Conservation (phyloP, 768 basidiomycete genomes). For the Hericium erinaceus region DNA sequence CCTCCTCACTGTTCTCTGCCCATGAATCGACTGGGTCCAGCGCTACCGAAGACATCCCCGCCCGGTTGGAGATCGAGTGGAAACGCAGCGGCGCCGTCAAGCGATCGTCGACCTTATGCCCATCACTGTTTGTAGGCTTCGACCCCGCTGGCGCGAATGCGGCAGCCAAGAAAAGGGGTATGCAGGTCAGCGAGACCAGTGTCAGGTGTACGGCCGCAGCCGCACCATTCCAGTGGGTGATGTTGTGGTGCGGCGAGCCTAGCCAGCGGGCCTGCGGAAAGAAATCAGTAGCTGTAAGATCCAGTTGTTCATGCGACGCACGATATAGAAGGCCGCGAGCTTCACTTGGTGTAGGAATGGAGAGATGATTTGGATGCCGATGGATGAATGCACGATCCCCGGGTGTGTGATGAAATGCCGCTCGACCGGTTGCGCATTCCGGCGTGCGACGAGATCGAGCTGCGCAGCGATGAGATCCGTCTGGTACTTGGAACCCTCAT, state of each 20-base stretch:
- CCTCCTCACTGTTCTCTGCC: conserved; percentile 38
- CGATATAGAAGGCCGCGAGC: conserved; percentile 51
- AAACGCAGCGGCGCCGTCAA: conserved; percentile 29
- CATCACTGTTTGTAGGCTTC: not conserved
- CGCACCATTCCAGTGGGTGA: conserved; percentile 54
- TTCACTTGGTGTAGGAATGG: conserved; percentile 40
- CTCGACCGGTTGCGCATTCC: conserved; percentile 18
- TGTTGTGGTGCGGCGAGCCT: conserved; percentile 61
- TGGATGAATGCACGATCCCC: conserved; percentile 58
- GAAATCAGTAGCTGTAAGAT: conserved; percentile 3
- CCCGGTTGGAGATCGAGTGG: conserved; percentile 45
- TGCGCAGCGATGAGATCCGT: conserved; percentile 54
- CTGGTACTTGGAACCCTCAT: conserved; percentile 69
- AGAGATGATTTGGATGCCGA: conserved; percentile 38
- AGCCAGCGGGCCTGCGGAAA: conserved; percentile 50
- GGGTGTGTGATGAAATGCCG: conserved; percentile 64
- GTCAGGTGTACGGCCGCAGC: conserved; percentile 57
- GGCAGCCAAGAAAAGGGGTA: conserved; percentile 28
- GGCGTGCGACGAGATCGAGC: conserved; percentile 39
- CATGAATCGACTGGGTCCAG: conserved; percentile 40
- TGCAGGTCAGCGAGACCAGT: conserved; percentile 44
- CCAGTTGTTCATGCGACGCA: conserved; percentile 26
- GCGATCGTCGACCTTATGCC: conserved; percentile 2
- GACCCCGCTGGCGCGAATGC: not conserved
- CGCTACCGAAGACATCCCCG: conserved; percentile 47